Evolutionary conservation across 306 rosid genomes (phyloP).

Genomic region (Canavalia gladiata): DNA sequence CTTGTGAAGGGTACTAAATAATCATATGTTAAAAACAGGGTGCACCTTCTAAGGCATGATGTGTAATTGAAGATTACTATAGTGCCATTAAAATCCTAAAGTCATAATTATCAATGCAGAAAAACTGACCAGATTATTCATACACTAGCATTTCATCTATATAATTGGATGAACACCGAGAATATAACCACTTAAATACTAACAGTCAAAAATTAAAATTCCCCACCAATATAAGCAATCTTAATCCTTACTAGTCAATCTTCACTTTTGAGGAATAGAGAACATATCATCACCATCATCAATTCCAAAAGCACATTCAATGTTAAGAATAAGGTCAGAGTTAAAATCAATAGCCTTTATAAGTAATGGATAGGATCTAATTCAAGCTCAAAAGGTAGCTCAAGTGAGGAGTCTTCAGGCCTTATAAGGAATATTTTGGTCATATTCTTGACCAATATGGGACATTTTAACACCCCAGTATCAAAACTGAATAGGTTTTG

Average conservation of each 20-base stretch:
- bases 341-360: background rate
- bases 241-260: background rate
- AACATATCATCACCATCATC: background rate
- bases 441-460: no score
- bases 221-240: background rate
- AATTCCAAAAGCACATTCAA: background rate
- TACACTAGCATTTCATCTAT: background rate
- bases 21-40: background rate
- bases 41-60: background rate
- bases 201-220: background rate
- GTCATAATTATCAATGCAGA: background rate
- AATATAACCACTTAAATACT: background rate
- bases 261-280: conserved; percentile 3
- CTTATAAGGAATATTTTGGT: no score
- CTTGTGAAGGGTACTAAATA: conserved; percentile 3
- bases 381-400: no score
- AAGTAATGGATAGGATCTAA: no score
- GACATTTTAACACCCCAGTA: no score
- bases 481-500: no score
- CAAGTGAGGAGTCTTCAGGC: no score
- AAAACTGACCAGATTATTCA: background rate
- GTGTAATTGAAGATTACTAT: background rate
- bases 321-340: background rate
- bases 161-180: background rate
- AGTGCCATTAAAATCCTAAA: background rate